These are phyloP conservation scores for Rhodamnia rubescens DNA, from an alignment of 345 rosid species.

Conservation along the genomic window DNA sequence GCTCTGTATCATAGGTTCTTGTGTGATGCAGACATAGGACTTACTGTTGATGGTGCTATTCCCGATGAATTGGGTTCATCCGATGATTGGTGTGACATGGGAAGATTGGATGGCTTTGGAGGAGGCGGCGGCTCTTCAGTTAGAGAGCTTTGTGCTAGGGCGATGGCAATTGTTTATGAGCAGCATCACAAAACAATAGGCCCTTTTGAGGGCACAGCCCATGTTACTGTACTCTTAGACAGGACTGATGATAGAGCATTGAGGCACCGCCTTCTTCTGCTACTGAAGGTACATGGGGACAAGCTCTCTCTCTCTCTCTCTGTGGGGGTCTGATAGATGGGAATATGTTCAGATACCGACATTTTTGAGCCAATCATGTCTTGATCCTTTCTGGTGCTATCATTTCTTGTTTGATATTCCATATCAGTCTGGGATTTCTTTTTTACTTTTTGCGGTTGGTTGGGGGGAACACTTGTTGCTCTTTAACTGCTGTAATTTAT, in stretches of 20 bases:
- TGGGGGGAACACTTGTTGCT: not conserved
- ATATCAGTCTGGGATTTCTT: not conserved
- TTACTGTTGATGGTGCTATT: constrained; percentile 85
- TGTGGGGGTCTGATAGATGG: not conserved
- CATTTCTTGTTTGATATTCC: not conserved
- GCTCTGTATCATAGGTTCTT: constrained; percentile 95
- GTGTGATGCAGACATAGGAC: constrained; percentile 98
- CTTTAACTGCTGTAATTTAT: not conserved
- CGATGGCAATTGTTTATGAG: constrained; percentile 96
- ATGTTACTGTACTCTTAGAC: constrained; percentile 88
- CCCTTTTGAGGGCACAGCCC: constrained; percentile 95
- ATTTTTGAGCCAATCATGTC: not conserved
- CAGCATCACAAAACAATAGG: constrained; percentile 78
- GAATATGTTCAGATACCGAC: not conserved
- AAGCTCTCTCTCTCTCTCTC: not conserved
- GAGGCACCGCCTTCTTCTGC: constrained; percentile 92
- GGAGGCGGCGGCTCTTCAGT: constrained; percentile 98
- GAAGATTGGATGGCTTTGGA: constrained; percentile 95
- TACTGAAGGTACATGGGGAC: constrained; percentile 55
- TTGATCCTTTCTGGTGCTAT: not conserved
- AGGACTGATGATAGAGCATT: constrained; percentile 94
- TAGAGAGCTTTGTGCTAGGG: constrained; percentile 99
- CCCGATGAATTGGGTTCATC: constrained; percentile 96
- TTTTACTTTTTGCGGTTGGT: not conserved
- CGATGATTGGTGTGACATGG: constrained; percentile 99